Base-by-base conservation (phyloP, 2,329 filamentous ascomycete genomes). In the Aspergillus pseudoterreus region DNA sequence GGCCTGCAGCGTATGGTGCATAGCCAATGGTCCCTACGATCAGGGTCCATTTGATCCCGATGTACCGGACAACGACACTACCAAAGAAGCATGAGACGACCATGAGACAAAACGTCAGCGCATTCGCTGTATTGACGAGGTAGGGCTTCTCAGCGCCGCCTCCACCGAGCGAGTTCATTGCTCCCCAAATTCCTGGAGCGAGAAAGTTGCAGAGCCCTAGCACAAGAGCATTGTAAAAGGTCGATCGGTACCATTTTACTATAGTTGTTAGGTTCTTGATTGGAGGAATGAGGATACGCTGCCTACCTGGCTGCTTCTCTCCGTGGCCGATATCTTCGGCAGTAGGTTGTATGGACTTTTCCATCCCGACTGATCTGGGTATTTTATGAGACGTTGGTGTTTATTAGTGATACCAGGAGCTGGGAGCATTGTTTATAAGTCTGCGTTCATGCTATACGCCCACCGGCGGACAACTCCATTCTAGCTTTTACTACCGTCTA, bases 1-100 rank as follows among this genome's bases (percentile, higher is more conserved):
- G 71, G 0, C 84, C 86, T 0, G 86, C 87, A 0, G 86, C 85
- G 56, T 81, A 90, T 0, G 85, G 85, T 2, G 86, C 84, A 57
- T 86, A 90, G 1, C 87, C 87, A 41, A 88, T 71, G 1, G 86
- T 88, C 44, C 87, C 87, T 39, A 89, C 76, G n/a, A 89, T 81
- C 12, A 91, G 69, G 0, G 86, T 81, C 45, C 82, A 82, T 60
- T 87, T 88, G 55, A 91, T 86, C 0, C 87, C 87, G 38, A 90
- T 80, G 42, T 82, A 83, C 27, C 79, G 79, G 0, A 88, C 84
- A 6, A 90, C 68, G 0, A 81, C 75, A 47, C 82, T 84, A 0
- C 81, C 82, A 44, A 89, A 81, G 62, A 79, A 83, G 63, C 86
- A 89, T 0, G 84, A 86, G 0, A 90, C 62, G 0, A 89, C 83